Percentiles rank a stretch among this genome's conserved stretches.
Conservation (phyloP, 1,284 basidiomycete species). For the Malassezia restricta region DNA sequence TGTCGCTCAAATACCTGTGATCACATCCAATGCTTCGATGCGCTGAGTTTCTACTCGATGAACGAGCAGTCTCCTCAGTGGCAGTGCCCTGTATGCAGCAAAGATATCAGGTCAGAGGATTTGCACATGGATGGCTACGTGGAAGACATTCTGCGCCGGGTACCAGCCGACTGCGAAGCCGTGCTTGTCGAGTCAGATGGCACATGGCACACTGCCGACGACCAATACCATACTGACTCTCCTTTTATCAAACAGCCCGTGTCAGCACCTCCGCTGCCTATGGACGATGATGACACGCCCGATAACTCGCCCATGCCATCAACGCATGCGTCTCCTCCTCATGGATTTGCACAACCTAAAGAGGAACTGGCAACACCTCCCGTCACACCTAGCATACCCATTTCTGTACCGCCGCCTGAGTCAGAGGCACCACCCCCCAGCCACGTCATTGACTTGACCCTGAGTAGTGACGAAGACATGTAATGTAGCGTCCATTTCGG, state of each 20-base stretch:
- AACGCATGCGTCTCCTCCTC: not conserved
- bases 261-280: not conserved
- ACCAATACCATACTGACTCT: constrained; percentile 52
- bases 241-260: not conserved
- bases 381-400: not conserved
- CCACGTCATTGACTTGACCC: constrained; percentile 18
- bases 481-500: not conserved
- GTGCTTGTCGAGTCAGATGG: constrained; percentile 87
- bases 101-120: constrained; percentile 63
- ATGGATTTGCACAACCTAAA: not conserved
- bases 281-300: not conserved
- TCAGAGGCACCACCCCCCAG: not conserved
- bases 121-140: constrained; percentile 80
- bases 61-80: constrained; percentile 95
- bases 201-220: constrained; percentile 83
- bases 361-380: not conserved
- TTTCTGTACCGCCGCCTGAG: not conserved
- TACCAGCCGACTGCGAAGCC: constrained; percentile 70
- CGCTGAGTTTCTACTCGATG: constrained; percentile 79
- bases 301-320: not conserved
- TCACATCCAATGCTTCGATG: constrained; percentile 93
- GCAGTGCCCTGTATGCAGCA: constrained; percentile 89
- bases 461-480: constrained; percentile 14
- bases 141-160: constrained; percentile 61
- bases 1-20: constrained; percentile 73